These are phyloP conservation scores for Penstemon barbatus DNA, from an alignment of 257 asterid genomes.

Conservation along the genomic window DNA sequence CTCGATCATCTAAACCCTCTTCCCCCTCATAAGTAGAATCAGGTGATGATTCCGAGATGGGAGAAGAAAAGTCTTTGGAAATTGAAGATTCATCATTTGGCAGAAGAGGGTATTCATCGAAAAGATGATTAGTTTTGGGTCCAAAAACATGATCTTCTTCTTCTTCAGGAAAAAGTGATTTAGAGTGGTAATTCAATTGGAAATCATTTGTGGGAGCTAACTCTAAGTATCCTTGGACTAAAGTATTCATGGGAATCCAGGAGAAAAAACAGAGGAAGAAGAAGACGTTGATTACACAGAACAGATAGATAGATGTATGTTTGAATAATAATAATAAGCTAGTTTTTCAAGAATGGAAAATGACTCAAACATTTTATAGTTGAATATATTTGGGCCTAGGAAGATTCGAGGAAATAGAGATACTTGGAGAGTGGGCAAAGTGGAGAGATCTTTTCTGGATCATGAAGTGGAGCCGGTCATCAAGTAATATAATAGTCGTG, in stretches of 20 bases:
- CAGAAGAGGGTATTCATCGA: neutral
- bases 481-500: conserved; percentile 15
- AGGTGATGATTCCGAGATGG: neutral
- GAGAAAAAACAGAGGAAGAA: neutral
- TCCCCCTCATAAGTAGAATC: neutral
- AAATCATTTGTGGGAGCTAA: conserved; percentile 26
- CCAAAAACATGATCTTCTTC: conserved; percentile 28
- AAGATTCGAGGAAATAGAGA: conserved; percentile 29
- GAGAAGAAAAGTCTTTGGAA: neutral
- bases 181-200: conserved; percentile 26
- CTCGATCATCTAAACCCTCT: conserved; percentile 40
- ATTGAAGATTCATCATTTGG: neutral
- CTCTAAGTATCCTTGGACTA: conserved; percentile 31
- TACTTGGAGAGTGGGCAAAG: conserved; percentile 27
- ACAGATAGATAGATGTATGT: neutral
- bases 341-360: neutral
- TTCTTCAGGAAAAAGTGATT: conserved; percentile 20
- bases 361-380: neutral
- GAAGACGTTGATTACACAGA: neutral
- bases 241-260: conserved; percentile 34
- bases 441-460: neutral
- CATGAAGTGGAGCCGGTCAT: conserved; percentile 12
- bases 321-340: neutral
- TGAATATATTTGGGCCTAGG: conserved; percentile 2
- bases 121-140: neutral